A percentile compares a stretch with the other conserved stretches of the same genome.
Evolutionary conservation across 2,329 filamentous ascomycete genomes (phyloP).

Genomic region (Leptographium galeiforme): DNA sequence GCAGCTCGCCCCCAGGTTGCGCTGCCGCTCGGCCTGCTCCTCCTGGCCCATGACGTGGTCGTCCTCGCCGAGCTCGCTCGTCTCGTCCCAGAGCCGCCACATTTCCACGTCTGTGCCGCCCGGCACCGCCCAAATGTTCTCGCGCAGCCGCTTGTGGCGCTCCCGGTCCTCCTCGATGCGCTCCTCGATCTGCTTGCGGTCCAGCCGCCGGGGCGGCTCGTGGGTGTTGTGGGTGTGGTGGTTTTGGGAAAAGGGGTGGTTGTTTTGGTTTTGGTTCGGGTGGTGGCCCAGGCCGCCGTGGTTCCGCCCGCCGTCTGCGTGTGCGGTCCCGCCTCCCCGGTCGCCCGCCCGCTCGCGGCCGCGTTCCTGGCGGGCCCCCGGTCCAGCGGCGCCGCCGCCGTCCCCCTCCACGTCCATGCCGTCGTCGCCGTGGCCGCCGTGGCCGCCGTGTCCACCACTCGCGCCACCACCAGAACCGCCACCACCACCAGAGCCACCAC

Average conservation of each 20-base stretch:
- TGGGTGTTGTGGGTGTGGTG: neutral
- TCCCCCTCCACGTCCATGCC: conserved; percentile 18
- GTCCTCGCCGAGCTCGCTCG: conserved; percentile 75
- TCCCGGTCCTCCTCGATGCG: conserved; percentile 94
- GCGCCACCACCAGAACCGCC: neutral
- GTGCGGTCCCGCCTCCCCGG: too few species aligned
- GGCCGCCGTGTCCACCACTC: neutral
- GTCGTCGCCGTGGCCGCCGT: conserved; percentile 11
- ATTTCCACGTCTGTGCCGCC: conserved; percentile 56
- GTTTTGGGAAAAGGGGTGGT: too few species aligned
- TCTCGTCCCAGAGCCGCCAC: conserved; percentile 73
- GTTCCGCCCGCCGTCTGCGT: neutral
- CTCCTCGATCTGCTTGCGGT: conserved; percentile 87
- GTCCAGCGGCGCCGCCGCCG: neutral
- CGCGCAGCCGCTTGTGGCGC: conserved; percentile 78
- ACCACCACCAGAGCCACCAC: neutral
- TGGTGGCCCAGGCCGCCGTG: too few species aligned
- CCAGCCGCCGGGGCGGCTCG: conserved; percentile 30
- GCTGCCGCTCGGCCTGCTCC: conserved; percentile 42
- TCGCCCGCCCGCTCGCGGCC: neutral
- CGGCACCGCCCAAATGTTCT: conserved; percentile 85
- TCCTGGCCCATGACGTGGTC: conserved; percentile 67
- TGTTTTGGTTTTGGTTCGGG: too few species aligned
- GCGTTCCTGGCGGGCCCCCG: neutral
- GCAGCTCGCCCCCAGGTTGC: conserved; percentile 22